Evolutionary conservation across 306 rosid species (phyloP), one percentile per base, ranked within the genome.

Genomic region (Castanea crenata): DNA sequence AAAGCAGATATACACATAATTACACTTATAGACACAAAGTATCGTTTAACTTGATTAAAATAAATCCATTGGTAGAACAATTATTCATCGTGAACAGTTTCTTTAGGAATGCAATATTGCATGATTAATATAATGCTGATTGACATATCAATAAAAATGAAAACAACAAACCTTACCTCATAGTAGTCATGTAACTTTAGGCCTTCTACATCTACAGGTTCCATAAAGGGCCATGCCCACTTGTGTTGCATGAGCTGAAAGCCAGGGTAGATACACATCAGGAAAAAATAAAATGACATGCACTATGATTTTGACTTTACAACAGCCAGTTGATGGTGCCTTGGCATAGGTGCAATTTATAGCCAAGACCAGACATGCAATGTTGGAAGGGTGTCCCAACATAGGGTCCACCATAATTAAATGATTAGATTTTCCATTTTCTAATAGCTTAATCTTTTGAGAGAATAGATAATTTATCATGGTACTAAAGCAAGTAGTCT

Each of bases 201-300:
- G 75, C 95, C 97, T 84, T 87, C 92, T 49, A 94, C 97, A 84
- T 92, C 98, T 61, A 94, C 97, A 64, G 97, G 97, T 80, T 92
- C 92, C 97, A 92, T 87, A 90, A 94, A 92, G 74, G 98, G 97
- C 94, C 93, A 89, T 18, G 97, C 93, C 90, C 90, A 88, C 83
- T 91, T 92, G 86, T 92, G 97, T 68, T 93, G 95, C 18, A 97
- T 87, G n/a, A 94, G 86, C 97, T 94, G 91, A 85, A 85, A 81
- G 79, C 81, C 23, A 23, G 23, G 23, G 23, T 23, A 23, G 23
- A 23, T 23, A 38, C 62, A 69, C 41, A 80, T 72, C 55, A 73
- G 78, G 46, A 32, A 73, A 49, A 62, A 13, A 35, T 52, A 32
- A 79, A 64, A 63, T 31, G 31, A 29, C 55, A 32, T 6, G 31